phyloP scores from a whole-genome alignment of 1,139 yeast species.

The Geotrichum histeridarum region DNA sequence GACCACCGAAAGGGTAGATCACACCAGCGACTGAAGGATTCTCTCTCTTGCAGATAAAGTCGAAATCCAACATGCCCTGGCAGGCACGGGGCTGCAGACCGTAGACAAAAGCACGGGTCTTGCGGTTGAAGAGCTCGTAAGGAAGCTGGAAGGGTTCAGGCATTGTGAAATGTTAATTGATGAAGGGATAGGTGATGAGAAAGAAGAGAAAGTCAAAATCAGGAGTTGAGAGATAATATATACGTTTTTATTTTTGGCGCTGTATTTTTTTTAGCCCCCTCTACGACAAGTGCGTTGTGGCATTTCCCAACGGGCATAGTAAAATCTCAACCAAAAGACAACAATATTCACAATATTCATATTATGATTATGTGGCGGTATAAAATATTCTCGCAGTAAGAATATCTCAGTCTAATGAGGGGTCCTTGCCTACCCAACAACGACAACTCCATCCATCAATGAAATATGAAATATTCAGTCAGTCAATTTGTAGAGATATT shows the following conservation, averaged over 20 bases:
- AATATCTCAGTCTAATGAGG: constrained; percentile 1
- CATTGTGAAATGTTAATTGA: constrained; percentile 6
- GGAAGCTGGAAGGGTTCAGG: constrained; percentile 20
- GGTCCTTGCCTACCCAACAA: neutral
- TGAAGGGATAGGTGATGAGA: neutral
- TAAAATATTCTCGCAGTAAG: neutral
- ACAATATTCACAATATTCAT: neutral
- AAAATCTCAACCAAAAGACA: neutral
- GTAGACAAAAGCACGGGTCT: constrained; percentile 45
- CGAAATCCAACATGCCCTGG: constrained; percentile 48
- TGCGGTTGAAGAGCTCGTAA: constrained; percentile 41
- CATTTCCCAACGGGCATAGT: neutral
- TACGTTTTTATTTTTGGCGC: no score
- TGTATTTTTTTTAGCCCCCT: neutral
- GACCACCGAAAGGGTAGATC: constrained; percentile 47
- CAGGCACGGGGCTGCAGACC: constrained; percentile 45
- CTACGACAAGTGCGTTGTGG: neutral
- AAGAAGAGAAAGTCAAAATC: neutral
- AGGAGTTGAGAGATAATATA: neutral
- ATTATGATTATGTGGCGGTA: neutral
- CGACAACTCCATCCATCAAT: neutral
- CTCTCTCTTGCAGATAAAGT: constrained; percentile 44
- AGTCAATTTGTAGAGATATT: no score
- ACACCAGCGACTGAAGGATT: constrained; percentile 48
- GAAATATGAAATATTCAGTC: no score